Evolutionary conservation across 495 filamentous ascomycete genomes (phyloP).

Genomic region (Thozetella sp.): DNA sequence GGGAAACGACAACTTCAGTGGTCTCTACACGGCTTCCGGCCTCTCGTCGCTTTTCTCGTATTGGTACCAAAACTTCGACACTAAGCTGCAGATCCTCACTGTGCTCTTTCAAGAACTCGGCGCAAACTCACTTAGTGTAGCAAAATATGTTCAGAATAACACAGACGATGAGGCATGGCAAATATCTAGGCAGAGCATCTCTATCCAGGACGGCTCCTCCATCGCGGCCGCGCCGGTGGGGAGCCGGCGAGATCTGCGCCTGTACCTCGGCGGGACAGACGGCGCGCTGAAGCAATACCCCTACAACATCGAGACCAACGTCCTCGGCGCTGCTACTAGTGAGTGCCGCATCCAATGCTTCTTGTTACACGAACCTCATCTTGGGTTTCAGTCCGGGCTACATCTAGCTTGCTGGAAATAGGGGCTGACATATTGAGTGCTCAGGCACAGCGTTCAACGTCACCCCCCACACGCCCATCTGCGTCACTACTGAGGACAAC

Average conservation of each 20-base stretch:
- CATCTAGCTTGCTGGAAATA: no score
- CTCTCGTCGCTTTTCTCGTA: conserved; percentile 10
- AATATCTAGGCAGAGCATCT: conserved; percentile 4
- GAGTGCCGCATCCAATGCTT: no score
- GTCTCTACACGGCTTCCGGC: conserved; percentile 7
- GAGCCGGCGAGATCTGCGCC: conserved; percentile 5
- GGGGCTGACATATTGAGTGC: no score
- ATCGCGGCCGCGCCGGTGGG: conserved; percentile 9
- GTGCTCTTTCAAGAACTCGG: conserved; percentile 12
- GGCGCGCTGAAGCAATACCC: conserved; percentile 7
- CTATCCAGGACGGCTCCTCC: conserved; percentile 10
- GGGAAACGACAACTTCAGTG: conserved; percentile 12
- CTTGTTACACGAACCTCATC: no score
- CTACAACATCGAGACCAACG: conserved; percentile 8
- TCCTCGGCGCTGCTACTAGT: not conserved
- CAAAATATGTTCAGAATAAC: conserved; percentile 3
- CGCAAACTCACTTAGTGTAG: conserved; percentile 9
- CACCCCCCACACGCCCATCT: conserved; percentile 2
- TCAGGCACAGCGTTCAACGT: conserved; percentile 2
- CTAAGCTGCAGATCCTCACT: conserved; percentile 7
- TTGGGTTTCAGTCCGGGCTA: no score
- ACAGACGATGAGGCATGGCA: not conserved
- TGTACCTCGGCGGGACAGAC: conserved; percentile 11
- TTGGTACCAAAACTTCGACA: conserved; percentile 10
- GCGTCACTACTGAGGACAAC: conserved; percentile 9